Evolutionary conservation across 768 basidiomycete genomes (phyloP).

Genomic region (Xanthoconium stramineum): DNA sequence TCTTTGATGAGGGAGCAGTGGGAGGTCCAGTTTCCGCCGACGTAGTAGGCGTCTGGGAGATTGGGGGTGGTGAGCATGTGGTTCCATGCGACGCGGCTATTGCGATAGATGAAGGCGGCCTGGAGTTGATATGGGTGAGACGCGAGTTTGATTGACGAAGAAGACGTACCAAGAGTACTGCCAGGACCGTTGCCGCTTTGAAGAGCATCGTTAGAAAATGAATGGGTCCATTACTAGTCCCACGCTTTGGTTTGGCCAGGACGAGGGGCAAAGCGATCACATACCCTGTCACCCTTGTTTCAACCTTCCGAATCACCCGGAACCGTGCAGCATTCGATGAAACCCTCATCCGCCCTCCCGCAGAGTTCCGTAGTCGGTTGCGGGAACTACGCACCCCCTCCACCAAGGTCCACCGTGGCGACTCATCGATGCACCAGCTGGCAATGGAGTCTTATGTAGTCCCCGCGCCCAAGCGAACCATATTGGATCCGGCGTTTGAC

Average conservation of each 20-base stretch:
- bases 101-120: conserved; percentile 46
- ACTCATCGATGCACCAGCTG: not conserved
- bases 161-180: conserved; percentile 11
- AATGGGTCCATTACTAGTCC: too few relatives aligned
- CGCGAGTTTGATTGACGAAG: not conserved
- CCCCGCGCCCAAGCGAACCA: too few relatives aligned
- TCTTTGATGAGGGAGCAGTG: conserved; percentile 45
- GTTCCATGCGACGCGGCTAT: conserved; percentile 39
- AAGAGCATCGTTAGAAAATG: conserved; percentile 8
- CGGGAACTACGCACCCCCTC: not conserved
- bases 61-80: conserved; percentile 39
- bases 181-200: conserved; percentile 4
- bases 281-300: too few relatives aligned
- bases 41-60: conserved; percentile 51
- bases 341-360: too few relatives aligned
- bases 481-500: not conserved
- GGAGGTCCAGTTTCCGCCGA: conserved; percentile 43
- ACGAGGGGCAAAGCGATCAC: too few relatives aligned
- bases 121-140: conserved; percentile 13
- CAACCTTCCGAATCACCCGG: too few relatives aligned
- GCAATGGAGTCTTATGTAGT: not conserved
- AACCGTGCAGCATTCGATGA: too few relatives aligned
- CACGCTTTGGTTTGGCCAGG: too few relatives aligned
- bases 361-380: not conserved
- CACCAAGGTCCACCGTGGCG: not conserved